phyloP scores from a whole-genome alignment of 1,139 yeast species.

The Candida neerlandica region DNA sequence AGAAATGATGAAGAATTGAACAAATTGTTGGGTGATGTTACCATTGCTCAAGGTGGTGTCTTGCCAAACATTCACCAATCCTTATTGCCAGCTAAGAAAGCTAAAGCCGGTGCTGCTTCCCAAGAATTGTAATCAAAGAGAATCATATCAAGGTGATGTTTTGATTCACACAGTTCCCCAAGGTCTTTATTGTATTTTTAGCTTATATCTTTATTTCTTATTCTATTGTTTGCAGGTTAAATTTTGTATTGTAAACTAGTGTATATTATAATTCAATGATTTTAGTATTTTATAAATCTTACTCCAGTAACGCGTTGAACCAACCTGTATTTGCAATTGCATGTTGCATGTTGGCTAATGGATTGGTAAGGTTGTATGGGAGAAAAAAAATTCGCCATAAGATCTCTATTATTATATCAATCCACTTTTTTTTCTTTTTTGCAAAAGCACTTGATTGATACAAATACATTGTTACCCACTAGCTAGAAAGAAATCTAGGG shows the following conservation, averaged over 20 bases:
- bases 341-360: background rate
- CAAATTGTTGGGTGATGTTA: conserved; percentile 81
- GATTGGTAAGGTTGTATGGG: background rate
- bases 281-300: background rate
- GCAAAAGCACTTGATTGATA: no score
- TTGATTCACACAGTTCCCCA: no score
- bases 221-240: conserved; percentile 6
- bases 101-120: conserved; percentile 75
- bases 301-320: no score
- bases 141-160: no score
- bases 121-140: conserved; percentile 65
- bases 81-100: conserved; percentile 92
- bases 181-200: conserved; percentile 14
- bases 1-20: conserved; percentile 58
- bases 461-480: no score
- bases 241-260: conserved; percentile 5
- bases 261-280: conserved; percentile 5
- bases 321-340: no score
- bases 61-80: conserved; percentile 95
- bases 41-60: conserved; percentile 98
- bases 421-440: no score
- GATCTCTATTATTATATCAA: no score
- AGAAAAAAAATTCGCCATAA: background rate
- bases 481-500: background rate
- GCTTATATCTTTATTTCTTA: conserved; percentile 7